phyloP scores from a whole-genome alignment of 2,329 filamentous ascomycete species.

The Fusarium avenaceum region DNA sequence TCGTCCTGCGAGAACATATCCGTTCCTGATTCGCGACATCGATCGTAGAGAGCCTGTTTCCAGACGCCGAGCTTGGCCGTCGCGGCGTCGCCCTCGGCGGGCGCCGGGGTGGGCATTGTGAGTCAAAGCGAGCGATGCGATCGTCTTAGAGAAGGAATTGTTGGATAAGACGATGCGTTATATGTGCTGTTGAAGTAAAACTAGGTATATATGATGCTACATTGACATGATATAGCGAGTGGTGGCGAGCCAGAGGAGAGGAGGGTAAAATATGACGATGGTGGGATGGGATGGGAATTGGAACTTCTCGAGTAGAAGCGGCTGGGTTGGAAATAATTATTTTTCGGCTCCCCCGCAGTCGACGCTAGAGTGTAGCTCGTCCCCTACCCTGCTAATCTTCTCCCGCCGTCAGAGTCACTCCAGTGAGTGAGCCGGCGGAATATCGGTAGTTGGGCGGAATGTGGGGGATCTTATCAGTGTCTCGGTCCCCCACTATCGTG shows the following conservation, averaged over 20 bases:
- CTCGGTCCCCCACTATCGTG: slow-evolving; percentile 31
- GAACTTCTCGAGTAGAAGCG: slow-evolving; percentile 18
- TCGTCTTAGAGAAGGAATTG: not conserved
- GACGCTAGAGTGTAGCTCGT: slow-evolving; percentile 41
- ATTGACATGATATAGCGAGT: slow-evolving; percentile 43
- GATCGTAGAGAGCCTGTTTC: slow-evolving; percentile 70
- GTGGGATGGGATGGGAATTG: slow-evolving; percentile 11
- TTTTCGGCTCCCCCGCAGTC: slow-evolving; percentile 46
- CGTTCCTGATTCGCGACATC: slow-evolving; percentile 64
- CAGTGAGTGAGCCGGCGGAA: slow-evolving; percentile 9
- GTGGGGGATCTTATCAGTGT: slow-evolving; percentile 43
- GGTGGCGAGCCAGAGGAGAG: slow-evolving; percentile 10
- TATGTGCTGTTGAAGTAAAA: slow-evolving; percentile 3
- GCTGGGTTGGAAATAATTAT: slow-evolving; percentile 46
- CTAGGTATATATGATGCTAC: slow-evolving; percentile 42
- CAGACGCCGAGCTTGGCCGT: slow-evolving; percentile 63
- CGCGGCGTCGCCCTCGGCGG: slow-evolving; percentile 51
- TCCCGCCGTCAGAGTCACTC: slow-evolving; percentile 4
- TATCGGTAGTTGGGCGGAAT: slow-evolving; percentile 25
- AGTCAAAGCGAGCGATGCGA: slow-evolving; percentile 36
- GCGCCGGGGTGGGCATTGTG: slow-evolving; percentile 51
- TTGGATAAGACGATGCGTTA: not conserved
- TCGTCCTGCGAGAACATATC: slow-evolving; percentile 71
- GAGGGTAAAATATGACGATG: slow-evolving; percentile 26
- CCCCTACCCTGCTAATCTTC: slow-evolving; percentile 41